A percentile compares a stretch with the other conserved stretches of the same genome.
phyloP scores from a whole-genome alignment of 441 rosid genomes.

The Erodium texanum region DNA sequence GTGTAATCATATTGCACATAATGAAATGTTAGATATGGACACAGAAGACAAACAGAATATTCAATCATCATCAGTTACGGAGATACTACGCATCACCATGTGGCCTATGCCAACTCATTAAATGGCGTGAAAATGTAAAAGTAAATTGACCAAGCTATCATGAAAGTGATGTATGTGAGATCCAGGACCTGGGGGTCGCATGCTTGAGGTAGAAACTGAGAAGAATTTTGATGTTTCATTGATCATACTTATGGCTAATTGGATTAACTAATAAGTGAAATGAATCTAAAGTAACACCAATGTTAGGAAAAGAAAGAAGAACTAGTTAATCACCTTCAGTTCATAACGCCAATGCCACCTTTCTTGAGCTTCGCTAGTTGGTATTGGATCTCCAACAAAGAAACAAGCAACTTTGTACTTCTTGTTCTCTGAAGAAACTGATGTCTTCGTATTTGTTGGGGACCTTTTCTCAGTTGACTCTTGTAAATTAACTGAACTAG shows the following conservation, averaged over 20 bases:
- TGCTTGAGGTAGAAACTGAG: neutral
- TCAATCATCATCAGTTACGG: neutral
- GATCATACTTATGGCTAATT: neutral
- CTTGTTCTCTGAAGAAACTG: neutral
- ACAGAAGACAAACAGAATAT: neutral
- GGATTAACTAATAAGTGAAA: neutral
- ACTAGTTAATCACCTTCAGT: conserved; percentile 46
- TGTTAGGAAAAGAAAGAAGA: conserved; percentile 7
- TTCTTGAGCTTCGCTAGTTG: conserved; percentile 58
- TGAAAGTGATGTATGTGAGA: neutral
- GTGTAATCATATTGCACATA: conserved; percentile 25
- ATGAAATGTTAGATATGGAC: conserved; percentile 4
- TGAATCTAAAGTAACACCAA: neutral
- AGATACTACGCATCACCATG: neutral
- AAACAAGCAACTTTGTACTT: neutral
- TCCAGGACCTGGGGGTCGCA: conserved; percentile 6
- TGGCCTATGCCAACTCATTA: neutral
- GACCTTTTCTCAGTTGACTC: neutral
- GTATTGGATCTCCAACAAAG: conserved; percentile 35
- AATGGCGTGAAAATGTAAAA: neutral
- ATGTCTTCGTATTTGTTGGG: neutral
- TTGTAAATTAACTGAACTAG: neutral
- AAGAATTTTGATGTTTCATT: conserved; percentile 4
- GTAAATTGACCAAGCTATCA: neutral
- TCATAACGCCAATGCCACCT: conserved; percentile 90